Evolutionary conservation across 768 basidiomycete genomes (phyloP).

Genomic region (Sistotremastrum niveocremeum): DNA sequence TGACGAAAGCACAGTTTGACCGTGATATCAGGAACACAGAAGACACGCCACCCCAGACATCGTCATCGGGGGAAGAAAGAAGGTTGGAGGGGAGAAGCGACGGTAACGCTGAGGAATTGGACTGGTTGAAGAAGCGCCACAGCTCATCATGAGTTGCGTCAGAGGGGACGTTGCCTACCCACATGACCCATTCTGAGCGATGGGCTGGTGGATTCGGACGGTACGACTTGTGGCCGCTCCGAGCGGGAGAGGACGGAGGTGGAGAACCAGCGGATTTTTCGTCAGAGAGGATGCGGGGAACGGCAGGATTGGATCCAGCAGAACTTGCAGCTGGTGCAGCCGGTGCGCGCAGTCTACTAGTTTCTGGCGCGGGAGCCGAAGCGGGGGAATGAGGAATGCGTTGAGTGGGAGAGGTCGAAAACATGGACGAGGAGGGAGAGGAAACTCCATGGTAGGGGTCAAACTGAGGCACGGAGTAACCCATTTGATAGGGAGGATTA

Average conservation of each 20-base stretch:
- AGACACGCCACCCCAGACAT: slow-evolving; percentile 40
- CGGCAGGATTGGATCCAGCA: background rate
- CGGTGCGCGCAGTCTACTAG: background rate
- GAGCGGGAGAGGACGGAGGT: background rate
- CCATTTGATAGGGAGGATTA: slow-evolving; percentile 1
- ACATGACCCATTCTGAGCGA: slow-evolving; percentile 90
- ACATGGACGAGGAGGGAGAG: background rate
- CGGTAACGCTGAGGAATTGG: slow-evolving; percentile 4
- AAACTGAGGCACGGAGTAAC: background rate
- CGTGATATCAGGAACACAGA: slow-evolving; percentile 90
- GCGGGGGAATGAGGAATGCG: background rate
- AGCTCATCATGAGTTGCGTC: slow-evolving; percentile 78
- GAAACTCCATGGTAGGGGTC: background rate
- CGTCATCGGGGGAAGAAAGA: background rate
- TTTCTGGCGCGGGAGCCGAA: background rate
- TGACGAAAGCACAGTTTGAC: slow-evolving; percentile 92
- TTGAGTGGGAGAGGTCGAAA: background rate
- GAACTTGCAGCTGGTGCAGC: background rate
- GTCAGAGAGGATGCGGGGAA: slow-evolving; percentile 4
- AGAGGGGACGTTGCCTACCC: slow-evolving; percentile 84
- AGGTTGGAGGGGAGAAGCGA: background rate
- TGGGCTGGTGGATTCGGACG: slow-evolving; percentile 61
- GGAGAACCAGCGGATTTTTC: background rate
- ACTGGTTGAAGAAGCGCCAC: slow-evolving; percentile 64
- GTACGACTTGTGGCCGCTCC: slow-evolving; percentile 21